Evolutionary conservation across 2,329 filamentous ascomycete genomes (phyloP).

Genomic region (Amauroascus verrucosus): DNA sequence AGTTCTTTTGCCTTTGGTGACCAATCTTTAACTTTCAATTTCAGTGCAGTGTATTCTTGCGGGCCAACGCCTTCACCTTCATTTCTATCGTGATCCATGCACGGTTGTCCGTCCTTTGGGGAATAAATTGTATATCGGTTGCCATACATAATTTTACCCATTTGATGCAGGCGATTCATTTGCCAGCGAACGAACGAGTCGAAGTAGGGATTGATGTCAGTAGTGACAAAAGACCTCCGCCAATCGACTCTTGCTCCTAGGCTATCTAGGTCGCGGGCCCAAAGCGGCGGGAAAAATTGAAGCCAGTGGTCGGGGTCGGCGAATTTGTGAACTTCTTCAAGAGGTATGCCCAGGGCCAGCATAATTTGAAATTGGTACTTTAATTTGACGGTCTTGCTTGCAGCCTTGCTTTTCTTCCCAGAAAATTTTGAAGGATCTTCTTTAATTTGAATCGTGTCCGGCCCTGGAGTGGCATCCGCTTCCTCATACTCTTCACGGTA

Average conservation of each 20-base stretch:
- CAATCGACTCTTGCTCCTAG: constrained; percentile 86
- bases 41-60: constrained; percentile 87
- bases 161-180: constrained; percentile 81
- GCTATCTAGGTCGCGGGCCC: constrained; percentile 64
- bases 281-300: constrained; percentile 76
- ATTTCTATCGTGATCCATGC: constrained; percentile 76
- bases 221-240: constrained; percentile 86
- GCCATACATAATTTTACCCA: constrained; percentile 88
- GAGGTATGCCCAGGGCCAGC: constrained; percentile 77
- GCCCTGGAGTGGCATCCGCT: constrained; percentile 46
- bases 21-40: constrained; percentile 87
- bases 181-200: constrained; percentile 95
- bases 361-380: constrained; percentile 97
- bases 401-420: constrained; percentile 85
- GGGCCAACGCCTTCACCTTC: constrained; percentile 72
- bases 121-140: constrained; percentile 90
- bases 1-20: constrained; percentile 60
- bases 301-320: constrained; percentile 89
- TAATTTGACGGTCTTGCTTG: constrained; percentile 78
- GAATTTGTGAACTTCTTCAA: constrained; percentile 85
- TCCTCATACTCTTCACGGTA: constrained; percentile 56
- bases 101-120: constrained; percentile 78
- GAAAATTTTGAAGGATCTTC: constrained; percentile 85
- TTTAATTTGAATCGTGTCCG: constrained; percentile 54
- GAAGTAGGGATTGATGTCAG: constrained; percentile 93